Percentiles rank a stretch among this genome's conserved stretches.
These are phyloP conservation scores for Cronartium ribicola DNA, from an alignment of 1,284 basidiomycete genomes.

Conservation along the genomic window DNA sequence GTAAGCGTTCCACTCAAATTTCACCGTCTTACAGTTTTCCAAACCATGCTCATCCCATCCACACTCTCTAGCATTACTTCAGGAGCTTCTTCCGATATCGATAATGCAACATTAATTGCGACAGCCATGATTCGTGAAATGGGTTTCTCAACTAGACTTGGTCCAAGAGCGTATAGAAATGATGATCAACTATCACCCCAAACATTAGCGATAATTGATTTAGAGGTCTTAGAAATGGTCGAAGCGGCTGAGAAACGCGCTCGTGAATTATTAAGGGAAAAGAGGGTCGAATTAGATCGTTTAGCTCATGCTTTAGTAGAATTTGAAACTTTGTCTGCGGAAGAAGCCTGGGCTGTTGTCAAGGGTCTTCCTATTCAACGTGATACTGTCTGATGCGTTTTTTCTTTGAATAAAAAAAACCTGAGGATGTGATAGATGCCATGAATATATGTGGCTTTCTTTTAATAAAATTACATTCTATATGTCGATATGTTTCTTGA, in stretches of 20 bases:
- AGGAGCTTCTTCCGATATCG: slow-evolving; percentile 82
- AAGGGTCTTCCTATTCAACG: slow-evolving; percentile 49
- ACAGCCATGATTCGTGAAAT: slow-evolving; percentile 81
- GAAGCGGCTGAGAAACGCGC: slow-evolving; percentile 70
- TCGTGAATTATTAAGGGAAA: slow-evolving; percentile 63
- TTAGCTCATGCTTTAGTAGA: slow-evolving; percentile 84
- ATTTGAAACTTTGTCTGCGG: slow-evolving; percentile 82
- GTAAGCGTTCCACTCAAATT: slow-evolving; percentile 57
- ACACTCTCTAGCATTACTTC: slow-evolving; percentile 53
- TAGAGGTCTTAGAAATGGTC: slow-evolving; percentile 58
- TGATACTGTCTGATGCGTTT: slow-evolving; percentile 18
- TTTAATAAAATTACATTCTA: too few relatives aligned
- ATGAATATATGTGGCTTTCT: too few relatives aligned
- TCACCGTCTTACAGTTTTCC: too few relatives aligned
- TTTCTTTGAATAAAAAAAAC: neutral
- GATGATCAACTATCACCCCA: slow-evolving; percentile 44
- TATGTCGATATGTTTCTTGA: too few relatives aligned
- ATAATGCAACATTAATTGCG: slow-evolving; percentile 71
- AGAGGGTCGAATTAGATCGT: slow-evolving; percentile 72
- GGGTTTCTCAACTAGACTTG: slow-evolving; percentile 65
- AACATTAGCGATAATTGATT: slow-evolving; percentile 48
- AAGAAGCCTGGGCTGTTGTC: slow-evolving; percentile 80
- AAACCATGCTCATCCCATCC: neutral
- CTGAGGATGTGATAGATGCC: neutral
- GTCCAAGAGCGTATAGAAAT: slow-evolving; percentile 44